Base-by-base conservation (phyloP, 2,329 filamentous ascomycete genomes). In the Monilinia vaccinii-corymbosi region DNA sequence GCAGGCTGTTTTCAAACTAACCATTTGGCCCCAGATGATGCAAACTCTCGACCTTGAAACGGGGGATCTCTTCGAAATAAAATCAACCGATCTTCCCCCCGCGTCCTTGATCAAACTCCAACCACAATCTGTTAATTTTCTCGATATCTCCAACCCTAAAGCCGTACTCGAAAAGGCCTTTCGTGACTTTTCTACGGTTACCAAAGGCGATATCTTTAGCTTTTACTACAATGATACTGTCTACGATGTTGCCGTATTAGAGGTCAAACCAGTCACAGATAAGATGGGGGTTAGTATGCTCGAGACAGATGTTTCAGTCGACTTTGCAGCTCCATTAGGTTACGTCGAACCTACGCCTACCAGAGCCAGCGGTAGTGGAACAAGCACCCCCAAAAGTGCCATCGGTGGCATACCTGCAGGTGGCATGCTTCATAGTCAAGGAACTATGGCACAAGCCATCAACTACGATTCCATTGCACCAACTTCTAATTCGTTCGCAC, bases 371-470 rank as follows among this genome's bases (percentile, higher is more conserved):
- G 49, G 49, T 13, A 94, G 89, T 66, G 92, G 92, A n/a, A 92
- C 91, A 21, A 93, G 86, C 74, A 96, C 92, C 18, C 91, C 92
- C 1, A 79, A 86, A 55, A 94, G 88, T 69, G 78, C 75, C 4
- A 77, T 80, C 1, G 82, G 83, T 60, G 81, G 83, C 59, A 73
- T 88, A 62, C 86, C 87, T 9, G 77, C 82, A 1, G 88, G 91
- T 32, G 90, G 92, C 5, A 76, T 88, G 18, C 74, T 97, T 28
- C 91, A 95, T 73, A 84, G 80, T 63, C 89, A 96, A 68, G 94
- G 94, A 13, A 92, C 87, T 62, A 99, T 99, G 94, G 92, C 94
- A 0, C 91, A 96, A 69, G 84, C 91, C n/a, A 97, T 99, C 78
- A 97, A 97, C 78, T 99, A 97, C 75, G 83, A 85, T 56, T 83